These are phyloP conservation scores for Alternaria conjuncta DNA, from an alignment of 2,329 filamentous ascomycete species.

Conservation along the genomic window DNA sequence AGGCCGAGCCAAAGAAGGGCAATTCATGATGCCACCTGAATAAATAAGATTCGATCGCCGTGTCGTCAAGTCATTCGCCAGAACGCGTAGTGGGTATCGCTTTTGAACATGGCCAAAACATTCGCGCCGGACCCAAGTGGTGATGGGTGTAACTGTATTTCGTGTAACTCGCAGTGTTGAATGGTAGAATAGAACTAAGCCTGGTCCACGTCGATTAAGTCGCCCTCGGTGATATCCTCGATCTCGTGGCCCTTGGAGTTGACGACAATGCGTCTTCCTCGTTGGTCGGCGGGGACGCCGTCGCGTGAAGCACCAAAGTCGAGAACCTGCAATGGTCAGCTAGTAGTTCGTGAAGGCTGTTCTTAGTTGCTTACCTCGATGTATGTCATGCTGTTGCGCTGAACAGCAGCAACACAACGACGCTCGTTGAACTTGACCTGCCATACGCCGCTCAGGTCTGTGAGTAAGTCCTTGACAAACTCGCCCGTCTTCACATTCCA, in stretches of 20 bases:
- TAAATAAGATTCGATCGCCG: constrained; percentile 8
- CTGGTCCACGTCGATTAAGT: constrained; percentile 38
- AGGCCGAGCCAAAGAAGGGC: constrained; percentile 2
- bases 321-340: constrained; percentile 71
- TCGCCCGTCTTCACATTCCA: constrained; percentile 95
- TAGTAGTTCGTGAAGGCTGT: no score
- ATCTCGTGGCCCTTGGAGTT: constrained; percentile 49
- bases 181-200: constrained; percentile 11
- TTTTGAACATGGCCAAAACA: constrained; percentile 33
- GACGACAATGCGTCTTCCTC: constrained; percentile 76
- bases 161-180: neutral
- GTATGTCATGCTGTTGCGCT: constrained; percentile 89
- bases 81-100: constrained; percentile 40
- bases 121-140: constrained; percentile 21
- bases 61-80: constrained; percentile 23
- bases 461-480: constrained; percentile 89
- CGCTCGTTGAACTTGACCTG: constrained; percentile 98
- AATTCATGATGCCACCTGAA: constrained; percentile 7
- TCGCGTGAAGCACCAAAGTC: constrained; percentile 96
- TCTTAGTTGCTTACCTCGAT: constrained; percentile 70
- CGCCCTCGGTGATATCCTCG: constrained; percentile 43
- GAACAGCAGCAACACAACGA: constrained; percentile 93
- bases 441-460: constrained; percentile 96
- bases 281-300: constrained; percentile 76
- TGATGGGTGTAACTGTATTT: constrained; percentile 2